Evolutionary conservation across 73 alveolate species (phyloP), one percentile per base, ranked within the genome.

Genomic region (Paramecium primaurelia): DNA sequence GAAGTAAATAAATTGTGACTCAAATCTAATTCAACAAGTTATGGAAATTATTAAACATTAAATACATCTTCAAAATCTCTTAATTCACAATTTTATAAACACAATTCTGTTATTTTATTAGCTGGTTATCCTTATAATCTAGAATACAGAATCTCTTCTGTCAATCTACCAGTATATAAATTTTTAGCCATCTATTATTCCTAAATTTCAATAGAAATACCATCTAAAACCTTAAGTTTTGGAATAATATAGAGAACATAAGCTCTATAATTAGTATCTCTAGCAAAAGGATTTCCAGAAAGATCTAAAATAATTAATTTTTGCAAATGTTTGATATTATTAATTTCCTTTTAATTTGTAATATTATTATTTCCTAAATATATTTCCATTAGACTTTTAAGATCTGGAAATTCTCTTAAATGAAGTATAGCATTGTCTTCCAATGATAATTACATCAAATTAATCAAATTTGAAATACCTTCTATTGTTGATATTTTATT

Each of bases 321-420:
- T 26, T 95, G 94, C 7, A 97, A 91, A n/a, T 77, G 69, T 92
- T 96, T 97, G 12, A 97, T 89, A 34, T 84, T 59, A 8, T 54
- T 45, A 12, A 97, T 89, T 90, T 97, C 97, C 77, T 97, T 97
- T 4, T 92, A 28, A 36, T 96, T 95, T 8, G 69, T 68, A 10
- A 98, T 96, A 47, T 92, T 95, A 87, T 98, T 98, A 93, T 98
- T 98, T 11, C 99, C 99, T 30, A 98, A 95, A 92, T 97, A 98
- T 42, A 98, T 95, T 86, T 97, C 99, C 98, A 97, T 96, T 38
- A 98, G 94, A 85, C 93, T 95, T 85, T 85, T 71, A 40, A 96
- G 88, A 58, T 86, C 93, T 12, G 96, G 98, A 28, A 98, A 93
- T 11, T 99, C 99, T 73, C 93, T 96, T 8, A 98, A 87, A 64